phyloP scores from a whole-genome alignment of 2,329 filamentous ascomycete genomes.

The Didymella glomerata region DNA sequence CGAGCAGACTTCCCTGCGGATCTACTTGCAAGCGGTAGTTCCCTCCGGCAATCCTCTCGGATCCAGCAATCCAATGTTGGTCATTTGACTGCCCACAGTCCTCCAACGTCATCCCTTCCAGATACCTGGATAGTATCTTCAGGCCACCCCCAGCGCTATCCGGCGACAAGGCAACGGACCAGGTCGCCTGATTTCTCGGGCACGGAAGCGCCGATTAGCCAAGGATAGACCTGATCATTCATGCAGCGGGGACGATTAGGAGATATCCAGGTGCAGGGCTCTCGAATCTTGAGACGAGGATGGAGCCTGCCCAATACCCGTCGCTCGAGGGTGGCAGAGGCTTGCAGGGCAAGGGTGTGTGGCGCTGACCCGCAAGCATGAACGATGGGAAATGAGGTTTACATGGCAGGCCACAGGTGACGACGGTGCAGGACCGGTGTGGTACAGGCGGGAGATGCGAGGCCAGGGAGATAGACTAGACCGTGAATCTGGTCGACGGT shows the following conservation, averaged over 20 bases:
- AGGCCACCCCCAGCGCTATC: too few species aligned
- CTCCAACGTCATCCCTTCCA: conserved; percentile 17
- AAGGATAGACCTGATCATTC: conserved; percentile 15
- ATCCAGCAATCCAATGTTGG: conserved; percentile 1
- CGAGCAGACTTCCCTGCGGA: conserved; percentile 4
- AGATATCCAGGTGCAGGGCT: conserved; percentile 5
- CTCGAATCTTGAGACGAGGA: conserved; percentile 18
- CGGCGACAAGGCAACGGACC: conserved; percentile 12
- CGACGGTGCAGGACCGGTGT: conserved; percentile 10
- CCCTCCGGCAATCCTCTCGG: conserved; percentile 5
- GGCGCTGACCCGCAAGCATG: conserved; percentile 15
- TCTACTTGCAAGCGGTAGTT: conserved; percentile 10
- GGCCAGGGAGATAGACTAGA: conserved; percentile 7
- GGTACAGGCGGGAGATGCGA: conserved; percentile 23
- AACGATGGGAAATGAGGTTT: conserved; percentile 25
- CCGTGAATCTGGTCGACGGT: conserved; percentile 5
- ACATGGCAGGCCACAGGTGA: conserved; percentile 11
- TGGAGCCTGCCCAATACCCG: conserved; percentile 11
- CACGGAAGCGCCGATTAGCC: conserved; percentile 3
- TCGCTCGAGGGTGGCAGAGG: conserved; percentile 9
- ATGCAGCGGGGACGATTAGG: conserved; percentile 15
- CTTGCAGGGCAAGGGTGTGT: conserved; percentile 5
- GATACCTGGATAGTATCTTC: background rate
- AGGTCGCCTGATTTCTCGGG: conserved; percentile 16
- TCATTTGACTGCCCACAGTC: conserved; percentile 8